Conservation (phyloP, 768 basidiomycete genomes). For the Rhizopogon vulgaris region DNA sequence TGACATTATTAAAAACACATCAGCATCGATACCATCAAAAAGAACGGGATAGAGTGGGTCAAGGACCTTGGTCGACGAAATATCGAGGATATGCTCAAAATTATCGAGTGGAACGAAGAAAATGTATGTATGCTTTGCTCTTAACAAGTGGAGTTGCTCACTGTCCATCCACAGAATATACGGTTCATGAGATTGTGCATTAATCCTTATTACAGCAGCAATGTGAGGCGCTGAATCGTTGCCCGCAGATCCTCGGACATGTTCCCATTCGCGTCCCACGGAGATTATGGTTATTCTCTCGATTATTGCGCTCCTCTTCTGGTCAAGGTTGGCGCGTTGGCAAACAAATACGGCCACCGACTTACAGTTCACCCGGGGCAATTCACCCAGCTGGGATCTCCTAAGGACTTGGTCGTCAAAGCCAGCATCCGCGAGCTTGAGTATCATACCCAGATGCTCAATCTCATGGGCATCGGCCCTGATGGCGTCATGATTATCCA, state of each 20-base stretch:
- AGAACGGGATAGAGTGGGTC: constrained; percentile 77
- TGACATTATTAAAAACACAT: neutral
- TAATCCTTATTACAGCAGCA: constrained; percentile 2
- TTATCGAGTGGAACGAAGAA: constrained; percentile 89
- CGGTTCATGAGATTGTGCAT: constrained; percentile 71
- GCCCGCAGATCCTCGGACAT: constrained; percentile 67
- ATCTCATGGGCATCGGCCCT: constrained; percentile 72
- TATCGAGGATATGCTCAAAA: constrained; percentile 57
- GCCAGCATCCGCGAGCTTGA: constrained; percentile 74
- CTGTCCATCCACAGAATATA: constrained; percentile 42
- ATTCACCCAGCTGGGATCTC: constrained; percentile 78
- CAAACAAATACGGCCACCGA: constrained; percentile 66
- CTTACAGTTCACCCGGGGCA: constrained; percentile 89
- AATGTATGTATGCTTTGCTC: constrained; percentile 55
- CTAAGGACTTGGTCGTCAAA: constrained; percentile 65
- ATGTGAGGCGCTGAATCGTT: neutral
- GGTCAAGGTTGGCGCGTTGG: constrained; percentile 55
- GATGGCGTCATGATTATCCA: constrained; percentile 90
- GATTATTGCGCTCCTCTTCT: constrained; percentile 60
- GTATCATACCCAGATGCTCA: constrained; percentile 87
- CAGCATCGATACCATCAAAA: constrained; percentile 71
- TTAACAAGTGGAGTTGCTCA: neutral
- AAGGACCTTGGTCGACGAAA: constrained; percentile 79
- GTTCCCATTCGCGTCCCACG: constrained; percentile 90
- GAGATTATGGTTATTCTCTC: constrained; percentile 72